Base-by-base conservation (phyloP, 805 yeast genomes). In the Candida pini region DNA sequence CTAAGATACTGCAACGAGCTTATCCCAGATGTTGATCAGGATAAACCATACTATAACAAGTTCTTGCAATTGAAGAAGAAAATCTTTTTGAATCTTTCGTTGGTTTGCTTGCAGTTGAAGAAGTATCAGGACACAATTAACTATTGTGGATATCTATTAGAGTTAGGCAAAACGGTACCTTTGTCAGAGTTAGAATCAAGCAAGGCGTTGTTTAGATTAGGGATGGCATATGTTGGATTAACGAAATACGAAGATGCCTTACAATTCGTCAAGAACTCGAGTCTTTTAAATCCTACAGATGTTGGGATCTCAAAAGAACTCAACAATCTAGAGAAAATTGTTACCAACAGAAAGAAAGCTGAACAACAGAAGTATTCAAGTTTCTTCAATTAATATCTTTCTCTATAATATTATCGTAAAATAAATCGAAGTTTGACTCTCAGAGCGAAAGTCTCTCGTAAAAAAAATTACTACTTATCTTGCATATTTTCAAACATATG, bases 1-100 rank as follows among this genome's bases (percentile, higher is more conserved):
- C 54, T 81, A 35, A 63, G 87, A 39, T 84, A 83, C 47, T 71
- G 80, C 22, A 77, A 78, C 64, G 90, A 81, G 55, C 73, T 70
- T 44, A 66, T 79, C 12, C 92, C 94, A 0, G 92, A 82, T 47
- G 58, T 60, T 22, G 88, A 79, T 29, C 69, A 69, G 18, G 81
- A 79, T 45, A 70, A 76, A 10, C 73, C 70, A 15, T 63, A 69
- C 56, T 67, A 60, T 44, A 44, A 46, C 4, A 70, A 72, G 43
- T 83, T 78, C 51, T 47, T 61, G 23, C 71, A 66, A 3, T 51
- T 73, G 43, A 73, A 73, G 48, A 71, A 68, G 55, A 69, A 65
- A 9, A 31, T 73, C 6, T 76, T 70, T 44, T 56, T 74, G 41
- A 84, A 84, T 47, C 44, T 83, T n/a, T 68, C 84, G 1, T 56